Conservation (phyloP, 75 land plant genomes). For the Sequoia sempervirens region DNA sequence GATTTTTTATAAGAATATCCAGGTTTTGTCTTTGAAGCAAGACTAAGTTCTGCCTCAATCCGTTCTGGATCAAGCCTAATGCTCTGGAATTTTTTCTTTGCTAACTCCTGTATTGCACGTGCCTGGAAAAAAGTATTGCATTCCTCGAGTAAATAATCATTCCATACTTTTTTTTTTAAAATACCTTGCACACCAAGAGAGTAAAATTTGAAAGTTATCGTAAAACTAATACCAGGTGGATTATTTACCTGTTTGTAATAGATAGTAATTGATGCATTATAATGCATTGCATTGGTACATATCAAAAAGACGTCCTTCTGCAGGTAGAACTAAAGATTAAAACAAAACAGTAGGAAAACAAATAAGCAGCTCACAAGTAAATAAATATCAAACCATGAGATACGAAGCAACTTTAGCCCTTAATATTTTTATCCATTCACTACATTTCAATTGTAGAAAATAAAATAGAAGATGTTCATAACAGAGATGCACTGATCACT, state of each 20-base stretch:
- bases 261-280: constrained; percentile 81
- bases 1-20: constrained; percentile 32
- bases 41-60: constrained; percentile 30
- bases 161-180: not conserved
- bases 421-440: not conserved
- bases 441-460: not conserved
- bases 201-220: not conserved
- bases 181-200: not conserved
- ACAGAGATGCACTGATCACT: not conserved
- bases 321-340: constrained; percentile 14
- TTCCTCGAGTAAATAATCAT: not conserved
- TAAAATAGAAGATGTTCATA: not conserved
- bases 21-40: constrained; percentile 30
- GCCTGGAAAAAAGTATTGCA: constrained; percentile 43
- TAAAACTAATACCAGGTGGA: not conserved
- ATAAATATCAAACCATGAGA: not conserved
- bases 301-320: constrained; percentile 85
- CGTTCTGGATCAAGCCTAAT: constrained; percentile 28
- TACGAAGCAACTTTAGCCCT: not conserved
- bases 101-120: constrained; percentile 77
- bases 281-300: constrained; percentile 92
- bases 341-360: not conserved
- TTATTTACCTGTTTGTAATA: constrained; percentile 77
- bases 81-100: constrained; percentile 53
- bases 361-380: not conserved